Base-by-base conservation (phyloP, 139 green algal genomes). In the Chlorella sp. region DNA sequence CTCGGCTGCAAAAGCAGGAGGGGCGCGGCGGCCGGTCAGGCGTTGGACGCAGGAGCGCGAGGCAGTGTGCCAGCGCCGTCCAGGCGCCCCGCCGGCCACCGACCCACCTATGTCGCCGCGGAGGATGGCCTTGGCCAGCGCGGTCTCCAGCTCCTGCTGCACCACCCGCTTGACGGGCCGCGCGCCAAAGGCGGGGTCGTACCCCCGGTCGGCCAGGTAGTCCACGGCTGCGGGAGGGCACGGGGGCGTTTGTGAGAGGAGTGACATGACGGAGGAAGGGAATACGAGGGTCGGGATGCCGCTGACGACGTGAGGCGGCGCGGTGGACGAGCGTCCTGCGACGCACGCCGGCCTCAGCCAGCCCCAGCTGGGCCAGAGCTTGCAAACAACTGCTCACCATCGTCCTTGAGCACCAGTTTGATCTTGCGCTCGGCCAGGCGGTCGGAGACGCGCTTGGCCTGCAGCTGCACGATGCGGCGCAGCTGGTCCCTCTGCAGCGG, bases 141-240 rank as follows among this genome's bases (percentile, higher is more conserved):
- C 80, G n/a, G 95, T 99, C 83, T 99, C 95, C 59, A 99, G 89
- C 83, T 98, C 88, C 46, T 93, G 88, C 87, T 98, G 95, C 74
- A 99, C 90, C 23, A 95, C 96, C 31, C 96, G 86, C 91, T 99
- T 99, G 21, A 99, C 95, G 19, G 96, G 96, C 12, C 96, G 89
- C 0, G 95, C 95, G 33, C 95, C 95, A 82, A 93, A 99, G 45
- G 91, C 90, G 36, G 95, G 95, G 78, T 99, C 96, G 72, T 92
- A 99, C 8, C 95, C 95, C 29, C 79, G 43, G 7, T 75, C 46
- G 12, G 83, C 92, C 29, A 99, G 87, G 79, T 89, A 89, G 12
- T 95, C 82, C 2, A 97, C 73, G 0, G 95, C 96, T 35, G 42
- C 48, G 12, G 40, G n/a, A n/a, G n/a, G n/a, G n/a, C n/a, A n/a